Base-by-base conservation (phyloP, 441 rosid genomes). In the Omphalea diandra region DNA sequence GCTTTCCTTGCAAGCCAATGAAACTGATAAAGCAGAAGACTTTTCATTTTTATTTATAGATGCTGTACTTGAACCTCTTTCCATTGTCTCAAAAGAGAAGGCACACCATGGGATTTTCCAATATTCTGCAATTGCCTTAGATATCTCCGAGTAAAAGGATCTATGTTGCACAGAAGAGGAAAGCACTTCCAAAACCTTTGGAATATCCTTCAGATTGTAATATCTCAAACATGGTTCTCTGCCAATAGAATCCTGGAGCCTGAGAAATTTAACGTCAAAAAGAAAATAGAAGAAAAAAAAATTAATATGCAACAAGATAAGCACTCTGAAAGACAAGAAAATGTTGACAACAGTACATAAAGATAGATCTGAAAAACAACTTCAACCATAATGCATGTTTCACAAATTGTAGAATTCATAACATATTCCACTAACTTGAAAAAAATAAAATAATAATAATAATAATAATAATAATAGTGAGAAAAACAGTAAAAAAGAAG, bases 161-260 rank as follows among this genome's bases (percentile, higher is more conserved):
- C 76, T 72, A 59, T 87, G 85, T 67, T 83, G 84, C 50, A 73
- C 69, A 62, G 91, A 86, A 32, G 88, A 87, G 72, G 79, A 82
- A 74, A 92, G 93, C 43, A 82, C 82, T 70, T 70, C 81, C 64
- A 90, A 75, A 62, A 89, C 89, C 73, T 76, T 86, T 62, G 87
- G 85, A 65, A 90, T 82, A 75, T 95, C 99, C 55, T 65, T 66
- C 41, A 70, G 80, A 83, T 80, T 88, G 87, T 95, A 95, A 79
- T 86, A 95, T 72, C 88, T 85, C 71, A 82, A 44, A 78, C 76
- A 80, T 32, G 76, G 72, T 65, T 81, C 85, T 44, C 75, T 62
- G 44, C 79, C 71, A 26, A 40, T 26, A 71, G 85, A 82, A 66
- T 76, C 77, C 55, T 69, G 83, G 73, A 89, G 80, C 87, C 97